Conservation (phyloP, 2,329 filamentous ascomycete species). For the Arthrinium phaeospermum region DNA sequence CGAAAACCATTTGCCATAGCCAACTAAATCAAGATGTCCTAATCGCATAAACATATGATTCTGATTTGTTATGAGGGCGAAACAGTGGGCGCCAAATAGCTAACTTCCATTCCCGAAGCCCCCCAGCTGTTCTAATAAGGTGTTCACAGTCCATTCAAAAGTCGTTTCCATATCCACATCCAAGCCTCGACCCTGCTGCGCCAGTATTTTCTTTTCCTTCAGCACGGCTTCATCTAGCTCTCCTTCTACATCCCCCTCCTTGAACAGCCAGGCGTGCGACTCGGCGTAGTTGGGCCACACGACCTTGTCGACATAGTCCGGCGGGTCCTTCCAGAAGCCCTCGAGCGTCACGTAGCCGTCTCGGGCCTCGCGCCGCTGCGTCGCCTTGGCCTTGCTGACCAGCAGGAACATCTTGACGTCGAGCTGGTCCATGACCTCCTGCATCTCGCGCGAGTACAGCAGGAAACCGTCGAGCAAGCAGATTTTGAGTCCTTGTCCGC, state of each 20-base stretch:
- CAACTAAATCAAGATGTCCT: neutral
- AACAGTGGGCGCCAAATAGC: neutral
- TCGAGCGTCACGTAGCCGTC: slow-evolving; percentile 82
- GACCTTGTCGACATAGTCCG: slow-evolving; percentile 89
- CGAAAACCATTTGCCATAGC: neutral
- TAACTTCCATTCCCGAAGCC: slow-evolving; percentile 21
- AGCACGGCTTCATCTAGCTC: slow-evolving; percentile 53
- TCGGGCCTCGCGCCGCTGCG: slow-evolving; percentile 68
- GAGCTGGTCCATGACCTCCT: slow-evolving; percentile 64
- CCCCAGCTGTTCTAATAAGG: slow-evolving; percentile 57
- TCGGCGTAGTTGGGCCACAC: slow-evolving; percentile 95
- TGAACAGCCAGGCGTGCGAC: slow-evolving; percentile 82
- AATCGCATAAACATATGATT: neutral
- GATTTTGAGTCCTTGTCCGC: slow-evolving; percentile 48
- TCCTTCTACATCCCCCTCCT: slow-evolving; percentile 70
- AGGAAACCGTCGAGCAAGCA: slow-evolving; percentile 90
- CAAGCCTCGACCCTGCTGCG: slow-evolving; percentile 51
- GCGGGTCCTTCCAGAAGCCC: slow-evolving; percentile 95
- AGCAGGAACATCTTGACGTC: slow-evolving; percentile 81
- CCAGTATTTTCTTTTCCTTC: slow-evolving; percentile 50
- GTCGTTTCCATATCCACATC: slow-evolving; percentile 66
- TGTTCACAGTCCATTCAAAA: slow-evolving; percentile 72
- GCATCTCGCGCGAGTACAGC: slow-evolving; percentile 68
- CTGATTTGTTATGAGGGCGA: neutral
- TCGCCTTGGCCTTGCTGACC: slow-evolving; percentile 68